Evolutionary conservation across 371 early-diverging fungal species (phyloP), one percentile per base, ranked within the genome.

Genomic region (Lichtheimia hyalospora): DNA sequence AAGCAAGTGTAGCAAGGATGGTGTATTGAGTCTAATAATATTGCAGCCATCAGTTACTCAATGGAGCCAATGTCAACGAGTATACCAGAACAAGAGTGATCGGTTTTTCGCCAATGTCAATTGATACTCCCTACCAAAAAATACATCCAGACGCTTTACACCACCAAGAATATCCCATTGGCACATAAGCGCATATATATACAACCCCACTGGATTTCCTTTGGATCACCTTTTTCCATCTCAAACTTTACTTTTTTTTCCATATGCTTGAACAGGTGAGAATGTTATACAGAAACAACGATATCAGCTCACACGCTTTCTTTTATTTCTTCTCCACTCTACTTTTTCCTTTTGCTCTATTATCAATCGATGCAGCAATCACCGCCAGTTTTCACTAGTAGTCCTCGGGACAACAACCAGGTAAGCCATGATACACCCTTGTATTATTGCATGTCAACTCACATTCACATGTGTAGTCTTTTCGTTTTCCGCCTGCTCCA

Each of bases 181-280:
- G 34, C 8, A 34, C 6, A 2, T 13, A 14, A 18, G 39, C 27
- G 39, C 39, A 53, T 53, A 53, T 53, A 24, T 34, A 53, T 24
- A 23, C 12, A 7, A n/a, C 24, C 28, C 34, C 40, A 21, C 21
- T 27, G 5, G 7, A 50, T 44, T 44, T 39, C 34, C 20, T 41
- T 43, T 58, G n/a, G 10, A 34, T 34, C 34, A 34, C 34, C 34
- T 34, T 34, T 34, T 34, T 34, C 34, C 34, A 34, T 34, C 34
- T 34, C 34, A 34, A 34, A 34, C 34, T 34, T 34, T 34, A 34
- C 34, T 34, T 34, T 34, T 34, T 34, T 34, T 34, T 34, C 34
- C 34, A 34, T 34, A 61, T 64, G 58, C 50, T 58, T 48, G 63
- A 63, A 27, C 58, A 63, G 63, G 71, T 74, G 66, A 70, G 34